Percentiles rank a stretch among this genome's conserved stretches.
These are phyloP conservation scores for Microdochium paspali DNA, from an alignment of 2,329 filamentous ascomycete species.

Conservation along the genomic window DNA sequence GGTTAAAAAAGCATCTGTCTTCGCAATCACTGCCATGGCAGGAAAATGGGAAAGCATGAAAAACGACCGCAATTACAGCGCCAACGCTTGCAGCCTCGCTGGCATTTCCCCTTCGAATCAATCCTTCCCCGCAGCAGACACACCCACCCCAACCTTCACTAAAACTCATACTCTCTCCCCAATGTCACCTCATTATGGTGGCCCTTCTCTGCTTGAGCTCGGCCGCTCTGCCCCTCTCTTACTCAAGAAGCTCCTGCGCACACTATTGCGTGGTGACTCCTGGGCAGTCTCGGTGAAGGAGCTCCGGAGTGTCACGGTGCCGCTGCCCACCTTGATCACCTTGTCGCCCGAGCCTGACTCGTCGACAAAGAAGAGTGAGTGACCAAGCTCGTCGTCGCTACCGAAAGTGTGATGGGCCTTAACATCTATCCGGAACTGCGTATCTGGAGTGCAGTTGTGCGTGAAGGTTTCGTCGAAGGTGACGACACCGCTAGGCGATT, in stretches of 20 bases:
- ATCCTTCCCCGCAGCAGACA: too few relatives aligned
- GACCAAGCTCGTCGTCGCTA: conserved; percentile 74
- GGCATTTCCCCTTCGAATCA: too few relatives aligned
- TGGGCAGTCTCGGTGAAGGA: conserved; percentile 49
- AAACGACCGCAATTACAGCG: too few relatives aligned
- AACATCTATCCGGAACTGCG: conserved; percentile 77
- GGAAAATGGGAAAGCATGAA: too few relatives aligned
- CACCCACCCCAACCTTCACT: too few relatives aligned
- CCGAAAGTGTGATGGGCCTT: conserved; percentile 81
- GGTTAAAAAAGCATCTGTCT: too few relatives aligned
- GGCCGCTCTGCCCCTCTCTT: conserved; percentile 37
- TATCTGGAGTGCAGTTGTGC: conserved; percentile 67
- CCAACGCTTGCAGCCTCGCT: too few relatives aligned
- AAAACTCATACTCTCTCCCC: neutral
- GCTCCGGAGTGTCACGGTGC: conserved; percentile 64
- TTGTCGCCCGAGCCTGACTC: conserved; percentile 66
- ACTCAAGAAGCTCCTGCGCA: conserved; percentile 45
- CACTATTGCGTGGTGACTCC: conserved; percentile 30
- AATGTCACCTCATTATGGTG: conserved; percentile 15
- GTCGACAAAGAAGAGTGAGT: conserved; percentile 84
- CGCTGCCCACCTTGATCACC: conserved; percentile 62
- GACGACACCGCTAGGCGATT: conserved; percentile 51
- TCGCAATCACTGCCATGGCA: too few relatives aligned
- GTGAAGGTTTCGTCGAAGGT: conserved; percentile 74
- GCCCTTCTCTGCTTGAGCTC: conserved; percentile 33